phyloP scores from a whole-genome alignment of 768 basidiomycete species.

The Trametes cingulata region DNA sequence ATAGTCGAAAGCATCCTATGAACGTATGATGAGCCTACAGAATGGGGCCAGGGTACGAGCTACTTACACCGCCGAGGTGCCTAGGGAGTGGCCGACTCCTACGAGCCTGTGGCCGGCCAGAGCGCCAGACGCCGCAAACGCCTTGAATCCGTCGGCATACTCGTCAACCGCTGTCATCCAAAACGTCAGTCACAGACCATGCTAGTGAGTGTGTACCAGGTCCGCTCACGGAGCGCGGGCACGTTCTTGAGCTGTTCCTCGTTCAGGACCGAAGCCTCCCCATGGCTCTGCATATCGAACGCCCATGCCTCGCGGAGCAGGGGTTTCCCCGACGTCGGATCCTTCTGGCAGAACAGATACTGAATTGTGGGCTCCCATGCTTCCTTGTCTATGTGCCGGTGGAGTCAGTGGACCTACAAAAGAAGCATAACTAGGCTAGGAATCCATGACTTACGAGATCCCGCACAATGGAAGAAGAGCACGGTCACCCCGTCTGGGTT shows the following conservation, averaged over 20 bases:
- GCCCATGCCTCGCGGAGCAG: constrained; percentile 20
- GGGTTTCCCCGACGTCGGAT: neutral
- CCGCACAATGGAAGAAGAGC: constrained; percentile 14
- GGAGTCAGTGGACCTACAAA: neutral
- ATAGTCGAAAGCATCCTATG: constrained; percentile 10
- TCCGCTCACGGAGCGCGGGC: neutral
- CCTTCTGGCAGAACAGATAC: neutral
- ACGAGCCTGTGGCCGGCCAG: constrained; percentile 14
- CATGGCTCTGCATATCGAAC: constrained; percentile 21
- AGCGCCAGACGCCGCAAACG: neutral
- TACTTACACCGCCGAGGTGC: constrained; percentile 9
- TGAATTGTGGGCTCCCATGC: constrained; percentile 14
- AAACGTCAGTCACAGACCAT: neutral
- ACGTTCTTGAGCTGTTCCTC: neutral
- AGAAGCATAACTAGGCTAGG: neutral
- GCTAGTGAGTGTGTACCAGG: neutral
- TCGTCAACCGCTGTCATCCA: constrained; percentile 11
- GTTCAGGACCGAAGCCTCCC: constrained; percentile 15
- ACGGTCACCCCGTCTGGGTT: constrained; percentile 3
- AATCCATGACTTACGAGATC: constrained; percentile 3
- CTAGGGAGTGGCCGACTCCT: constrained; percentile 19
- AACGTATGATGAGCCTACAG: no score
- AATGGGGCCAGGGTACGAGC: neutral
- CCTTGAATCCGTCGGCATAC: constrained; percentile 10
- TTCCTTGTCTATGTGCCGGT: constrained; percentile 14